Percentiles rank a stretch among this genome's conserved stretches.
These are phyloP conservation scores for Fusarium vanettenii DNA, from an alignment of 2,329 filamentous ascomycete genomes.

Conservation along the genomic window DNA sequence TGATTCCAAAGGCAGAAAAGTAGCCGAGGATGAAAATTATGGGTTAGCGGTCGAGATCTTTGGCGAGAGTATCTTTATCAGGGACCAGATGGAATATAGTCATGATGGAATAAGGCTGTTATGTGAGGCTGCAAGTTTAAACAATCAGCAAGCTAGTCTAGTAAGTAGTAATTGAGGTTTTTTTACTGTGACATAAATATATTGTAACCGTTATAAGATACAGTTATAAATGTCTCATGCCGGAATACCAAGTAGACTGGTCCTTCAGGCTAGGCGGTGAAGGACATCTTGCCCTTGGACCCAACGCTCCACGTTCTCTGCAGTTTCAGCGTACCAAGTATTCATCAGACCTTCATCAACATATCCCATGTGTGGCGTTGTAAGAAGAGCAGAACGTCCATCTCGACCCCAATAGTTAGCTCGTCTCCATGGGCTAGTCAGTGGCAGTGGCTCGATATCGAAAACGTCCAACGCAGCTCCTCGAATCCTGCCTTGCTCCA, in stretches of 20 bases:
- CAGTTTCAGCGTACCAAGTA: conserved; percentile 1
- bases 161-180: no score
- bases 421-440: not conserved
- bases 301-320: conserved; percentile 10
- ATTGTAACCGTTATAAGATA: not conserved
- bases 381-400: not conserved
- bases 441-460: not conserved
- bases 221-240: not conserved
- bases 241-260: not conserved
- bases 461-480: not conserved
- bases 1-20: no score
- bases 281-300: not conserved
- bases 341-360: conserved; percentile 6
- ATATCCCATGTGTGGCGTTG: conserved; percentile 6
- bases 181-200: no score
- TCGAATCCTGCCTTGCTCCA: not conserved
- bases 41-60: conserved; percentile 9
- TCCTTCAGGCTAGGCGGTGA: not conserved
- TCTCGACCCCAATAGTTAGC: not conserved
- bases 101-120: conserved; percentile 39
- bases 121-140: conserved; percentile 28
- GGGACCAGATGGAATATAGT: conserved; percentile 36
- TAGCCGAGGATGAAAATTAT: not conserved
- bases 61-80: conserved; percentile 46
- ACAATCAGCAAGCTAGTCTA: no score